These are phyloP conservation scores for Talaromyces amestolkiae DNA, from an alignment of 2,329 filamentous ascomycete species.

Conservation along the genomic window DNA sequence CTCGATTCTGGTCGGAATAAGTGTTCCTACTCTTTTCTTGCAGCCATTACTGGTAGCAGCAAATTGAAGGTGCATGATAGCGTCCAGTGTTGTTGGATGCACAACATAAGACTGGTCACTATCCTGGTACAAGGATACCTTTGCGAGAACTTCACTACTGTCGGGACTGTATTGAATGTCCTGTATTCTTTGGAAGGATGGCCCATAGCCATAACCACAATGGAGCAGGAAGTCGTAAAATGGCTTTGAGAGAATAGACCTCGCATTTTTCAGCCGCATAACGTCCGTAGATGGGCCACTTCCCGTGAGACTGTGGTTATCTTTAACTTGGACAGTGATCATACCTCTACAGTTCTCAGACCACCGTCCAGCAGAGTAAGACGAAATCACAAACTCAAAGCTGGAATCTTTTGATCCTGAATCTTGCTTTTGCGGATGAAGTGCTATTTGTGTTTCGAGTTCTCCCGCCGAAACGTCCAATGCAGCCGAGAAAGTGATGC, in stretches of 20 bases:
- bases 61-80: conserved; percentile 14
- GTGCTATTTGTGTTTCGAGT: neutral
- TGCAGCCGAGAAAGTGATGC: neutral
- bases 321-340: neutral
- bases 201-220: conserved; percentile 27
- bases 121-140: conserved; percentile 20
- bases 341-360: neutral
- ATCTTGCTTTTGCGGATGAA: neutral
- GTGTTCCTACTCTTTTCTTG: conserved; percentile 23
- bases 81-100: conserved; percentile 16
- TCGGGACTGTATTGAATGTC: conserved; percentile 24
- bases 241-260: neutral
- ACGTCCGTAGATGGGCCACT: neutral
- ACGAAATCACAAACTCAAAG: neutral
- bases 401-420: neutral
- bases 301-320: neutral
- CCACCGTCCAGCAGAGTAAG: neutral
- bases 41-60: conserved; percentile 20
- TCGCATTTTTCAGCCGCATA: conserved; percentile 26
- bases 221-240: conserved; percentile 24
- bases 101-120: conserved; percentile 21
- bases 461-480: neutral
- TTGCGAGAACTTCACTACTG: conserved; percentile 11
- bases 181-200: conserved; percentile 13
- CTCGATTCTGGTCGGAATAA: conserved; percentile 21